A percentile compares a stretch with the other conserved stretches of the same genome.
Conservation (phyloP, 139 green algal species). For the Chlorella sorokiniana region DNA sequence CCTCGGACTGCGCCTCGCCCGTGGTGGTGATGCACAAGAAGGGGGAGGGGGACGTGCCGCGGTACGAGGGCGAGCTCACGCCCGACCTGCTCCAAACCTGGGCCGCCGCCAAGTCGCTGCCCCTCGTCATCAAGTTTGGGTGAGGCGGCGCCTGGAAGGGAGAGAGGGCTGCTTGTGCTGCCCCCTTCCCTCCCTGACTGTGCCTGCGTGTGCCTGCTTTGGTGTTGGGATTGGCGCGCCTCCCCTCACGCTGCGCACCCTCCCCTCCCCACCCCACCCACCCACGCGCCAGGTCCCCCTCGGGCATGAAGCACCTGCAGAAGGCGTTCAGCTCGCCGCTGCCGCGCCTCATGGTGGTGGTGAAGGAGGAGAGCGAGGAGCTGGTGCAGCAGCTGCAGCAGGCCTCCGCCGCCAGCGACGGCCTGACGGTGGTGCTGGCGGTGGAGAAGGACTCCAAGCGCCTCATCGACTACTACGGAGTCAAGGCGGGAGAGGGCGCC, state of each 20-base stretch:
- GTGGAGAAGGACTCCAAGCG: slow-evolving; percentile 4
- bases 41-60: slow-evolving; percentile 8
- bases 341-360: slow-evolving; percentile 35
- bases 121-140: slow-evolving; percentile 45
- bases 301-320: slow-evolving; percentile 30
- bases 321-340: slow-evolving; percentile 27
- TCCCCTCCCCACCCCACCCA: neutral
- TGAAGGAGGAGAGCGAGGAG: slow-evolving; percentile 6
- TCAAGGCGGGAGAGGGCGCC: neutral
- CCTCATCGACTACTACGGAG: slow-evolving; percentile 20
- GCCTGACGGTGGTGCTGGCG: slow-evolving; percentile 28
- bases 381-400: slow-evolving; percentile 15
- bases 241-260: neutral
- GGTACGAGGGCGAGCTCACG: slow-evolving; percentile 50
- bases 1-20: slow-evolving; percentile 23
- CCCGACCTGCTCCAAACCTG: slow-evolving; percentile 35
- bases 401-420: slow-evolving; percentile 27
- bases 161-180: neutral
- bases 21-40: slow-evolving; percentile 47
- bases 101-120: slow-evolving; percentile 20
- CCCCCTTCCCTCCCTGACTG: neutral
- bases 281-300: neutral
- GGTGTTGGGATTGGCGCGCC: neutral
- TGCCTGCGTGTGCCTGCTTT: neutral
- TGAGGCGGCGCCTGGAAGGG: neutral